phyloP scores from a whole-genome alignment of 352 stramenopile genomes.

The Peronospora tabacina region DNA sequence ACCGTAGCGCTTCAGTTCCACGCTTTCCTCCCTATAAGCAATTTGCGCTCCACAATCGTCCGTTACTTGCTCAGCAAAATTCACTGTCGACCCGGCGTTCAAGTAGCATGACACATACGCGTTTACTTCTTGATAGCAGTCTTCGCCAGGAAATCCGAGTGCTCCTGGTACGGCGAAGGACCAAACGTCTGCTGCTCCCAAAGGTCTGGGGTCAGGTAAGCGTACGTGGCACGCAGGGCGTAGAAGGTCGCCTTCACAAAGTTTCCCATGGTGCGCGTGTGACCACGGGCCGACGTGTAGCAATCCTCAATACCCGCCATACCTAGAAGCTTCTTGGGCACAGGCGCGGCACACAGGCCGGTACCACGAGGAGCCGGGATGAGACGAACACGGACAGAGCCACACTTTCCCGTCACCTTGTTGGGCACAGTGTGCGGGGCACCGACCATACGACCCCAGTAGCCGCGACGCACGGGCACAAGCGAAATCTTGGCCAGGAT shows the following conservation, averaged over 20 bases:
- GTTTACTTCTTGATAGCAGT: slow-evolving; percentile 88
- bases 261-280: slow-evolving; percentile 99
- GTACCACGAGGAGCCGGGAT: slow-evolving; percentile 99
- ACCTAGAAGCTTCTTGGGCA: slow-evolving; percentile 97
- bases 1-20: slow-evolving; percentile 82
- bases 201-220: slow-evolving; percentile 98
- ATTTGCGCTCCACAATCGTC: slow-evolving; percentile 22
- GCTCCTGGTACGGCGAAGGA: slow-evolving; percentile 95
- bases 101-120: background rate
- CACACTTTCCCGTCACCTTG: slow-evolving; percentile 99
- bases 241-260: slow-evolving; percentile 99
- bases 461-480: slow-evolving; percentile 96
- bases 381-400: slow-evolving; percentile 96
- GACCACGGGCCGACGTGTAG: slow-evolving; percentile 93
- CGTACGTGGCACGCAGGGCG: slow-evolving; percentile 95
- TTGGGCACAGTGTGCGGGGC: slow-evolving; percentile 95
- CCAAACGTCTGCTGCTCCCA: slow-evolving; percentile 95
- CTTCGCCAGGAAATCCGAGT: slow-evolving; percentile 99
- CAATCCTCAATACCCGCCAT: slow-evolving; percentile 99
- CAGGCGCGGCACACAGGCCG: slow-evolving; percentile 96
- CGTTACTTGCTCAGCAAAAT: slow-evolving; percentile 23
- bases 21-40: slow-evolving; percentile 58
- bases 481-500: slow-evolving; percentile 99
- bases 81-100: slow-evolving; percentile 19
- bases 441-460: slow-evolving; percentile 96